Conservation (phyloP, 83 land plant species). For the Thuja plicata region DNA sequence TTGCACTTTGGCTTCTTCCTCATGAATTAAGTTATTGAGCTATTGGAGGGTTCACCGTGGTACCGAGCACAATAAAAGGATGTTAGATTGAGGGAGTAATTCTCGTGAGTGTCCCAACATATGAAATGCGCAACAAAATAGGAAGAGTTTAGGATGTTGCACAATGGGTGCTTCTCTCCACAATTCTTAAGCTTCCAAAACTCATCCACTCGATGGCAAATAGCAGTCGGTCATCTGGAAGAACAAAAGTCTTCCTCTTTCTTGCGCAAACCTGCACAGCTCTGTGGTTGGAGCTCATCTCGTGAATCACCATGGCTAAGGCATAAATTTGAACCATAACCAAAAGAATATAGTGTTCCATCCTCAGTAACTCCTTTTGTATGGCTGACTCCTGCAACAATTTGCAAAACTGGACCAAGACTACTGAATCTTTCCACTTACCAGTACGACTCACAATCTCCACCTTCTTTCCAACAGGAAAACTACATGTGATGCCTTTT, state of each 20-base stretch:
- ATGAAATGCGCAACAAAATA: too few relatives aligned
- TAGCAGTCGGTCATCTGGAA: constrained; percentile 68
- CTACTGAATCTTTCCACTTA: constrained; percentile 30
- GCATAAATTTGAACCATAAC: constrained; percentile 81
- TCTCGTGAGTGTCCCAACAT: too few relatives aligned
- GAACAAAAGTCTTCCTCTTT: constrained; percentile 84
- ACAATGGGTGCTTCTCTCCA: constrained; percentile 57
- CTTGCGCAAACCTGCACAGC: constrained; percentile 83
- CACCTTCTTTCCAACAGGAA: constrained; percentile 16
- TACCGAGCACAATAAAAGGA: too few relatives aligned
- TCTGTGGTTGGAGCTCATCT: constrained; percentile 63
- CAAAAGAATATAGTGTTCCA: constrained; percentile 81
- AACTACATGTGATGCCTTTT: constrained; percentile 19
- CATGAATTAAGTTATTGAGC: too few relatives aligned
- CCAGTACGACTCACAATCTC: constrained; percentile 30
- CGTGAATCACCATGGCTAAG: constrained; percentile 91
- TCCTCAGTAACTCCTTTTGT: constrained; percentile 66
- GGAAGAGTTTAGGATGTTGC: too few relatives aligned
- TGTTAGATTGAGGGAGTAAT: too few relatives aligned
- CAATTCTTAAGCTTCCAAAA: constrained; percentile 79
- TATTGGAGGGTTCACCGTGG: too few relatives aligned
- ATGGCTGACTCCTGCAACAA: constrained; percentile 80
- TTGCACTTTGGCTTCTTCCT: too few relatives aligned
- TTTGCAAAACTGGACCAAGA: constrained; percentile 59
- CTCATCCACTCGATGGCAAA: constrained; percentile 92